Evolutionary conservation across 179 eudicot genomes (phyloP).

Genomic region (Silene vulgaris): DNA sequence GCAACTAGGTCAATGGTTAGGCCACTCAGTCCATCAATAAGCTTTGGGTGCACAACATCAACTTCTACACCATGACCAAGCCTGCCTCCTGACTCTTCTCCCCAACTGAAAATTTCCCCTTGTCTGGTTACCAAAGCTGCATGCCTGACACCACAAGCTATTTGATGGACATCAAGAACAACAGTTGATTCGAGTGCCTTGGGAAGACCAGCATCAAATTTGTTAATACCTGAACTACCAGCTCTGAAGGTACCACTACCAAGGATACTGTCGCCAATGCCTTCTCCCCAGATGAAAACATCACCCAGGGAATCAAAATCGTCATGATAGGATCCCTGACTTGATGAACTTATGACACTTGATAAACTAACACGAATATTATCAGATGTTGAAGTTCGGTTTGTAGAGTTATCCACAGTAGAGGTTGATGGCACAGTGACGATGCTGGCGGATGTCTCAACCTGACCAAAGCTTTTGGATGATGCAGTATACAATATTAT

Average conservation of each 20-base stretch:
- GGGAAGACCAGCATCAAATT: conserved; percentile 57
- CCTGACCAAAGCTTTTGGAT: conserved; percentile 36
- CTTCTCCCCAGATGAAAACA: conserved; percentile 85
- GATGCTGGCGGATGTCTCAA: conserved; percentile 35
- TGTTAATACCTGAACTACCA: conserved; percentile 35
- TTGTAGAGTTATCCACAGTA: conserved; percentile 40
- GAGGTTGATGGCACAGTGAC: conserved; percentile 32
- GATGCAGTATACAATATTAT: conserved; percentile 56
- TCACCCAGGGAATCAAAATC: conserved; percentile 84
- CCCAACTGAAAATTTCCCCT: conserved; percentile 92
- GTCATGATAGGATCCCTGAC: conserved; percentile 77
- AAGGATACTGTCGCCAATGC: conserved; percentile 54
- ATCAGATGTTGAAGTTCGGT: conserved; percentile 61
- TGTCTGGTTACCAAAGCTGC: conserved; percentile 73
- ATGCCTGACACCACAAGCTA: conserved; percentile 81
- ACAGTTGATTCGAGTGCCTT: conserved; percentile 65
- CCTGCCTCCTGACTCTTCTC: conserved; percentile 89
- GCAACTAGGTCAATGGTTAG: conserved; percentile 56
- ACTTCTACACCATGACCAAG: conserved; percentile 85
- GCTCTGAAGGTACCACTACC: conserved; percentile 54
- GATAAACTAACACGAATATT: conserved; percentile 74
- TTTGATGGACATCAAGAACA: conserved; percentile 66
- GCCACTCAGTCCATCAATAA: conserved; percentile 56
- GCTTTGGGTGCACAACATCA: conserved; percentile 68
- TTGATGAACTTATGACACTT: conserved; percentile 89